Conservation (phyloP, 306 rosid genomes). For the Dicorynia guianensis region DNA sequence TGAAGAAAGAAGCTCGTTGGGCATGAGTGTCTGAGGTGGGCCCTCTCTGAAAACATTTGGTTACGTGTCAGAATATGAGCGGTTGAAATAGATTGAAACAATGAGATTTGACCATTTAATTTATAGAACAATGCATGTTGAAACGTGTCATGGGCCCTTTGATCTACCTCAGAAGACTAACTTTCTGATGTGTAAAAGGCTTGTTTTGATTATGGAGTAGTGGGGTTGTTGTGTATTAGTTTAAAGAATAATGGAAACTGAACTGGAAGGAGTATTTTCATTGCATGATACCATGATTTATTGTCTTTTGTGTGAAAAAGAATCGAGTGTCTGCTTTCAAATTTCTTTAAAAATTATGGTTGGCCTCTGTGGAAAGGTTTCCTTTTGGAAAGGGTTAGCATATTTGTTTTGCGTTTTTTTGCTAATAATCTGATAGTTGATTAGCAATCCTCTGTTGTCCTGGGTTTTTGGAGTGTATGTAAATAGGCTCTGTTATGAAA, state of each 20-base stretch:
- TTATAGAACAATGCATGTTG: neutral
- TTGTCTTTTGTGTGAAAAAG: neutral
- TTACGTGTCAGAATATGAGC: neutral
- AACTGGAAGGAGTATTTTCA: neutral
- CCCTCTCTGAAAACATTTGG: neutral
- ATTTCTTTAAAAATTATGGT: neutral
- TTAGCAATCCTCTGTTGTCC: constrained; percentile 5
- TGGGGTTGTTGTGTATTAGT: neutral
- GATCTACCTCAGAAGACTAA: too few relatives aligned
- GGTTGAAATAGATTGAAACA: neutral
- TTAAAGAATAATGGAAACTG: constrained; percentile 6
- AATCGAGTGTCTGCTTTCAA: too few relatives aligned
- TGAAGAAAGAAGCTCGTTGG: neutral
- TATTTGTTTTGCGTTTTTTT: neutral
- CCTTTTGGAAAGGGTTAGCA: constrained; percentile 12
- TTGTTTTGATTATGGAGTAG: neutral
- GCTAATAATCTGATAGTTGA: neutral
- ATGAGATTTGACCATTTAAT: too few relatives aligned
- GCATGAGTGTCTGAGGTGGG: neutral
- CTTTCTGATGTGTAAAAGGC: neutral
- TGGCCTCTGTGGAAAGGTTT: constrained; percentile 8
- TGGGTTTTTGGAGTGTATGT: neutral
- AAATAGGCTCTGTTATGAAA: neutral
- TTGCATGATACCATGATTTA: neutral
- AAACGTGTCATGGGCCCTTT: neutral